Evolutionary conservation across 2,329 filamentous ascomycete genomes (phyloP).

Genomic region (Oidium heveae): DNA sequence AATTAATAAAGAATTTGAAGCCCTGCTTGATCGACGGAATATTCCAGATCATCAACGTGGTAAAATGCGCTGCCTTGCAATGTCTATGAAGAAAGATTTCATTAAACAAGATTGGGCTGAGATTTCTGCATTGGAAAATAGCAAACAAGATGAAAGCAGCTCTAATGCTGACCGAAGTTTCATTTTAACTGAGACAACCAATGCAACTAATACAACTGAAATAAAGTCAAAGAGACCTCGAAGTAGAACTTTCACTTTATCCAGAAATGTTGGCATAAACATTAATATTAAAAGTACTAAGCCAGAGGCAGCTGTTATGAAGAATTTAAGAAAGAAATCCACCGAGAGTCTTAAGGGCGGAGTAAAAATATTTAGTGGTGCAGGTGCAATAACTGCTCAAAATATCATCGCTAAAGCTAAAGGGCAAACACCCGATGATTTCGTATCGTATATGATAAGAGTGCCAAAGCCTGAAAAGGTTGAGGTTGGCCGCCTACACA

Average conservation of each 20-base stretch:
- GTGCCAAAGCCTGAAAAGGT: constrained; percentile 59
- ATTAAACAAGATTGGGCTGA: constrained; percentile 70
- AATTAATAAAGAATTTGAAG: constrained; percentile 31
- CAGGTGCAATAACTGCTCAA: constrained; percentile 28
- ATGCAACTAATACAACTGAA: constrained; percentile 15
- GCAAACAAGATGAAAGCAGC: constrained; percentile 19
- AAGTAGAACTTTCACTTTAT: constrained; percentile 46
- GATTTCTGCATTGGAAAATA: constrained; percentile 25
- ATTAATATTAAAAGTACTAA: constrained; percentile 55
- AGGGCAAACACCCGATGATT: constrained; percentile 52
- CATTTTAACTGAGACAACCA: constrained; percentile 13
- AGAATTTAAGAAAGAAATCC: constrained; percentile 46
- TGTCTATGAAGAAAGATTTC: constrained; percentile 86
- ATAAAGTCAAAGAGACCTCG: constrained; percentile 27
- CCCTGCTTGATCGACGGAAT: constrained; percentile 58
- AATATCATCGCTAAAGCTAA: constrained; percentile 43
- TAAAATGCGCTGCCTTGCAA: constrained; percentile 75
- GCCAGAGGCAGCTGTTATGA: constrained; percentile 33
- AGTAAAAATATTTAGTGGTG: constrained; percentile 26
- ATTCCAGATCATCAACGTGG: constrained; percentile 84
- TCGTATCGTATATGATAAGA: constrained; percentile 63
- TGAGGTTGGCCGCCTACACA: constrained; percentile 88
- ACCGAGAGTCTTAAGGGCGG: constrained; percentile 41
- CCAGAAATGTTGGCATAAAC: constrained; percentile 20
- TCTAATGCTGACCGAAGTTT: constrained; percentile 16